Evolutionary conservation across 306 rosid species (phyloP).

Genomic region (Sesbania bispinosa): DNA sequence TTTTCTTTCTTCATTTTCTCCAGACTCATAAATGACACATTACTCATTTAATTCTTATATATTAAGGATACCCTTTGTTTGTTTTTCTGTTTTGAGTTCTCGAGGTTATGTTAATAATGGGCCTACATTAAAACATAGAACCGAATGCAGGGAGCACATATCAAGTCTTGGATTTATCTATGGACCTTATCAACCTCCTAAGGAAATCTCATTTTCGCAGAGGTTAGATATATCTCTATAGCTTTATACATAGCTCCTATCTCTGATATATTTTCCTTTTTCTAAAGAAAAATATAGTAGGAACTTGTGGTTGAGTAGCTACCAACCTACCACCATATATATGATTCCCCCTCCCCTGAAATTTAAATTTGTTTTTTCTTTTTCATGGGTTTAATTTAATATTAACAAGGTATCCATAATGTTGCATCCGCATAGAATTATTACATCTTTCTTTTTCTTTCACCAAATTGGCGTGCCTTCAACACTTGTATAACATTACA

Average conservation of each 20-base stretch:
- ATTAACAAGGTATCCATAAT: neutral
- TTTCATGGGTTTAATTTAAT: neutral
- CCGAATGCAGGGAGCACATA: constrained; percentile 67
- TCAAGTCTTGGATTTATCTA: constrained; percentile 77
- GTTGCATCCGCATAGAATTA: neutral
- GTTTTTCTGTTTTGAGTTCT: neutral
- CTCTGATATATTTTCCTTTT: neutral
- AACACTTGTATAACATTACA: constrained; percentile 19
- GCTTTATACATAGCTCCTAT: constrained; percentile 4
- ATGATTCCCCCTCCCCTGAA: neutral
- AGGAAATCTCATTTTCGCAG: constrained; percentile 61
- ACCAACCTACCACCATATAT: neutral
- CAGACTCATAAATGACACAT: neutral
- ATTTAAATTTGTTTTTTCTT: neutral
- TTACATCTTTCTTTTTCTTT: constrained; percentile 21
- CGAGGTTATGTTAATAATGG: constrained; percentile 33
- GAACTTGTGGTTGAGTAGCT: too few species aligned
- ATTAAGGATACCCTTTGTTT: constrained; percentile 19
- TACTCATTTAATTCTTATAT: neutral
- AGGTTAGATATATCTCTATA: constrained; percentile 48
- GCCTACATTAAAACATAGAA: constrained; percentile 45
- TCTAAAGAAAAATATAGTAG: neutral
- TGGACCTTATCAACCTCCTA: constrained; percentile 84
- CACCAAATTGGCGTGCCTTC: constrained; percentile 12
- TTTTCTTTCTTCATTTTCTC: neutral